These are phyloP conservation scores for Leucosporidium yakuticum DNA, from an alignment of 768 basidiomycete species.

Conservation along the genomic window DNA sequence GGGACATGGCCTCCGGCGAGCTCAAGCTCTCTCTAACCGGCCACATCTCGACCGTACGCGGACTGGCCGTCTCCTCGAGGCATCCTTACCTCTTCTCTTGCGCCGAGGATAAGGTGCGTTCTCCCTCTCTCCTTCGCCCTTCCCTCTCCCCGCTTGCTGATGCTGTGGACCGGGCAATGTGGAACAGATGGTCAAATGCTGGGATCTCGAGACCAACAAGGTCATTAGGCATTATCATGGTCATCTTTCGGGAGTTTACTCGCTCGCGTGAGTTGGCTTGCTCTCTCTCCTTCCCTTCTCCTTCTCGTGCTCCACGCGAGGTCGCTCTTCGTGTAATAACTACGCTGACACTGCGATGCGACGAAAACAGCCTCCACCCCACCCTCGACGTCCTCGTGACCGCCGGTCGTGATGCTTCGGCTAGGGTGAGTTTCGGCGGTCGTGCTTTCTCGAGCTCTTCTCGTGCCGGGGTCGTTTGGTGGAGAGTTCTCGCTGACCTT, in stretches of 20 bases:
- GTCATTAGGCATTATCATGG: constrained; percentile 99
- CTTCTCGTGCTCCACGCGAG: not conserved
- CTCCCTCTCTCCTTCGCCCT: too few species aligned
- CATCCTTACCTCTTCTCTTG: constrained; percentile 98
- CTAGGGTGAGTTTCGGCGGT: constrained; percentile 53
- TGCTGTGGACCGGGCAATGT: too few species aligned
- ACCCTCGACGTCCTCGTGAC: constrained; percentile 94
- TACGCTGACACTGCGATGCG: not conserved
- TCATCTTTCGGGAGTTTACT: constrained; percentile 95
- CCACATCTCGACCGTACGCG: constrained; percentile 93
- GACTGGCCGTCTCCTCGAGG: constrained; percentile 80
- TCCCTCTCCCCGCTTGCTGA: not conserved
- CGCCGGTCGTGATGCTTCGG: constrained; percentile 89
- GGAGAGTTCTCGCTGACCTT: too few species aligned
- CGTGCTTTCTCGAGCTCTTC: too few species aligned
- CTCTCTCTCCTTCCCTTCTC: not conserved
- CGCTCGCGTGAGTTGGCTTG: constrained; percentile 56
- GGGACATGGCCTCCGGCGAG: constrained; percentile 97
- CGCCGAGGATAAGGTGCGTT: constrained; percentile 87
- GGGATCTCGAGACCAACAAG: constrained; percentile 98
- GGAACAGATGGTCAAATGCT: constrained; percentile 94
- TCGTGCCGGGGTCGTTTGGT: too few species aligned
- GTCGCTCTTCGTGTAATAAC: not conserved
- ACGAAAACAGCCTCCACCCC: constrained; percentile 64
- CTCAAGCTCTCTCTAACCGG: constrained; percentile 93